Conservation (phyloP, 768 basidiomycete genomes). For the Leccinum arenicola region DNA sequence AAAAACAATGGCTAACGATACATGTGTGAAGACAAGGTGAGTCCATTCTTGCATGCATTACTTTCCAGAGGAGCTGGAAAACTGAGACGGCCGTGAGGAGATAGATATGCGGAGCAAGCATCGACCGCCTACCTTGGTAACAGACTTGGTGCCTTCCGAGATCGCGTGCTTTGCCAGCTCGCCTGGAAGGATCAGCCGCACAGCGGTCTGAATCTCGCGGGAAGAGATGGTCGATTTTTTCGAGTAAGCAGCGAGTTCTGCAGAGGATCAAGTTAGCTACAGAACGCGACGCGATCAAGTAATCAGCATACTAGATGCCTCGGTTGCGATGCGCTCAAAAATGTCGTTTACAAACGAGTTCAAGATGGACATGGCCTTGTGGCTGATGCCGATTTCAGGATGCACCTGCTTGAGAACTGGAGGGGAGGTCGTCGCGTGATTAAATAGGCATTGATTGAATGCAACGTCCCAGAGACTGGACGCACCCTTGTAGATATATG, state of each 20-base stretch:
- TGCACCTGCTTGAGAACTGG: slow-evolving; percentile 94
- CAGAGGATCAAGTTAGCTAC: neutral
- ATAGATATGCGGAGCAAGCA: neutral
- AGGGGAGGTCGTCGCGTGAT: neutral
- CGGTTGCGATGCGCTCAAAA: slow-evolving; percentile 89
- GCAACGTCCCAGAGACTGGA: neutral
- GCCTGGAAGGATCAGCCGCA: slow-evolving; percentile 94
- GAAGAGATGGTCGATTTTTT: slow-evolving; percentile 99
- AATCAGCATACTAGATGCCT: slow-evolving; percentile 71
- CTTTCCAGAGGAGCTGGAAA: slow-evolving; percentile 72
- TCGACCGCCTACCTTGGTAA: slow-evolving; percentile 64
- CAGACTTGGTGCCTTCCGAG: slow-evolving; percentile 92
- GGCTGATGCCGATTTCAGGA: slow-evolving; percentile 94
- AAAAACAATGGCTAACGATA: slow-evolving; percentile 30
- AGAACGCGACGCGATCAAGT: neutral
- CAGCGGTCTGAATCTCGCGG: slow-evolving; percentile 96
- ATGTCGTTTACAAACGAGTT: slow-evolving; percentile 97
- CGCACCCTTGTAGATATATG: slow-evolving; percentile 89
- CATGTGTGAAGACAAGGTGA: slow-evolving; percentile 11
- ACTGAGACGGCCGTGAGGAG: slow-evolving; percentile 39
- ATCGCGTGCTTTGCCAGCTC: slow-evolving; percentile 76
- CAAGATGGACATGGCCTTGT: slow-evolving; percentile 97
- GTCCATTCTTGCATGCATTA: slow-evolving; percentile 31
- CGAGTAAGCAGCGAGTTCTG: slow-evolving; percentile 95
- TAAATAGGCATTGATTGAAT: neutral